phyloP scores from a whole-genome alignment of 176 grass and related monocot genomes.

The Miscanthus lutarioriparius region DNA sequence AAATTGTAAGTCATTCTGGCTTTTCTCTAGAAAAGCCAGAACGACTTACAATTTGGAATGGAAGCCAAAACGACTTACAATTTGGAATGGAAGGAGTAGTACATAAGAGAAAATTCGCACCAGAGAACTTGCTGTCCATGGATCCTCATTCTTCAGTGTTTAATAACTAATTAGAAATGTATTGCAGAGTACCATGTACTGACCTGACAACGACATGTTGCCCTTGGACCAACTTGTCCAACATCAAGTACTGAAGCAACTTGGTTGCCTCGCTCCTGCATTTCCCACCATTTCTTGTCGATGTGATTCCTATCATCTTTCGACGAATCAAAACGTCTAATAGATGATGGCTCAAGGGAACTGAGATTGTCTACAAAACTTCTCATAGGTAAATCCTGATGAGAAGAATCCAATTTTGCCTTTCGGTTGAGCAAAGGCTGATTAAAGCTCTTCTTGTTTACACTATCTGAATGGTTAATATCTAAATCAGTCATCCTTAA shows the following conservation, averaged over 20 bases:
- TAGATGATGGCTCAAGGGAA: slow-evolving; percentile 47
- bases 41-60: no score
- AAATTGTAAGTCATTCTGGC: background rate
- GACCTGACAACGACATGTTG: slow-evolving; percentile 88
- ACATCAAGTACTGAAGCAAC: slow-evolving; percentile 74
- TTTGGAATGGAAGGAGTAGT: background rate
- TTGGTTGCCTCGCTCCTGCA: slow-evolving; percentile 77
- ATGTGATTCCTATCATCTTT: slow-evolving; percentile 51
- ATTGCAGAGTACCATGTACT: slow-evolving; percentile 31
- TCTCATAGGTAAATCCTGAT: slow-evolving; percentile 91
- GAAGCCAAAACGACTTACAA: background rate
- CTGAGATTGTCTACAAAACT: slow-evolving; percentile 79
- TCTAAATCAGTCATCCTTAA: slow-evolving; percentile 49
- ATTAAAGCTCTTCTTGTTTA: slow-evolving; percentile 59
- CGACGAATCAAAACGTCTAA: slow-evolving; percentile 45
- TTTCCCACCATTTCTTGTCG: slow-evolving; percentile 94
- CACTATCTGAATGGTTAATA: slow-evolving; percentile 44
- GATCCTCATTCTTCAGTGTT: background rate
- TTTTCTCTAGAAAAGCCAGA: no score
- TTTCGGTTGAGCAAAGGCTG: slow-evolving; percentile 72
- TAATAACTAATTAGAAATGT: slow-evolving; percentile 19
- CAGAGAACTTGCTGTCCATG: background rate
- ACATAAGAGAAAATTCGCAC: background rate
- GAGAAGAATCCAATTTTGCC: slow-evolving; percentile 69
- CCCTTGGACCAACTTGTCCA: slow-evolving; percentile 87